phyloP scores from a whole-genome alignment of 192 early-diverging fungal species.

The Backusella liffmaniae region DNA sequence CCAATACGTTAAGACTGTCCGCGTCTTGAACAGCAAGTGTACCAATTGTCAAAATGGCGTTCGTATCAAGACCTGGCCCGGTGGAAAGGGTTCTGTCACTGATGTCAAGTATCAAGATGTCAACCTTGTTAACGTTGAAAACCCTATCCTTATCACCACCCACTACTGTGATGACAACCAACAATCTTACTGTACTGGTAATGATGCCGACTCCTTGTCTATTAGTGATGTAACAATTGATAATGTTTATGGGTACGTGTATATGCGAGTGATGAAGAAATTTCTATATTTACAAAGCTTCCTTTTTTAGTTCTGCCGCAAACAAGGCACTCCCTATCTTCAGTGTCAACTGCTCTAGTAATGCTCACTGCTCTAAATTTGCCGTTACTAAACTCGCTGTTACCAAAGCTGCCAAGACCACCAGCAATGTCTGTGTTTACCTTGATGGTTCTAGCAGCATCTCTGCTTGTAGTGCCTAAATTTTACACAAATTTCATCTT shows the following conservation, averaged over 20 bases:
- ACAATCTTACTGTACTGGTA: conserved; percentile 32
- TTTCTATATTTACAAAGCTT: background rate
- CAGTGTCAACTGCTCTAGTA: conserved; percentile 22
- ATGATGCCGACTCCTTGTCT: conserved; percentile 26
- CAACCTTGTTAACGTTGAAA: conserved; percentile 31
- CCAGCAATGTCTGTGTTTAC: conserved; percentile 10
- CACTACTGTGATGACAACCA: conserved; percentile 45
- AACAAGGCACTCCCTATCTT: background rate
- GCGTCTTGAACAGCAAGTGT: conserved; percentile 27
- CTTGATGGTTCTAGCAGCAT: conserved; percentile 20
- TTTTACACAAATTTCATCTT: background rate
- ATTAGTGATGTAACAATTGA: conserved; percentile 43
- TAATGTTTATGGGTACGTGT: conserved; percentile 36
- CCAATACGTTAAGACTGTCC: conserved; percentile 40
- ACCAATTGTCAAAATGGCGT: conserved; percentile 41
- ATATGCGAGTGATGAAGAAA: background rate
- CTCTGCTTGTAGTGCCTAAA: conserved; percentile 5
- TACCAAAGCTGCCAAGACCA: background rate
- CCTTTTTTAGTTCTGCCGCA: conserved; percentile 5
- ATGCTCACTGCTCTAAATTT: conserved; percentile 18
- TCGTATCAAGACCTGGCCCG: conserved; percentile 50
- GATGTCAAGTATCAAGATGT: conserved; percentile 46
- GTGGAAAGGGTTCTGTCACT: conserved; percentile 43
- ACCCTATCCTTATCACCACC: conserved; percentile 41
- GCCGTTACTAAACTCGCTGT: conserved; percentile 10